A percentile compares a stretch with the other conserved stretches of the same genome.
These are phyloP conservation scores for Xylariaceae sp. DNA, from an alignment of 2,329 filamentous ascomycete species.

Conservation along the genomic window DNA sequence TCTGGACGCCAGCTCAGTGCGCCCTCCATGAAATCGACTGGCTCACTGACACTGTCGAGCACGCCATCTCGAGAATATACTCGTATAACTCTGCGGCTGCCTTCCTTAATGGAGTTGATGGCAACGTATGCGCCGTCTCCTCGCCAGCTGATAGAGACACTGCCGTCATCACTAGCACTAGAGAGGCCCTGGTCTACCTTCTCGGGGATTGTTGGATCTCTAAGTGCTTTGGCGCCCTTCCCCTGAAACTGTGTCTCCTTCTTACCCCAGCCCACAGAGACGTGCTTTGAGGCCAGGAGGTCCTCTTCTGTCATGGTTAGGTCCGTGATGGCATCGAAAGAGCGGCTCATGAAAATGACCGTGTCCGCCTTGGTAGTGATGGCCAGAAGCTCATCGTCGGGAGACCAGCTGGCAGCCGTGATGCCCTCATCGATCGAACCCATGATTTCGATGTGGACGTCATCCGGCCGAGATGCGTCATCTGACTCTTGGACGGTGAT, in stretches of 20 bases:
- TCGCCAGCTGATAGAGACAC: conserved; percentile 78
- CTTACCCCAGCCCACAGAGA: conserved; percentile 97
- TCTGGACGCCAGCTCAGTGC: conserved; percentile 85
- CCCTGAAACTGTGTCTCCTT: conserved; percentile 97
- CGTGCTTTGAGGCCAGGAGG: conserved; percentile 82
- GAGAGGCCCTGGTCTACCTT: conserved; percentile 78
- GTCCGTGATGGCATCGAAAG: conserved; percentile 79
- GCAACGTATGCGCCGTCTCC: conserved; percentile 90
- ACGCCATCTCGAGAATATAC: conserved; percentile 87
- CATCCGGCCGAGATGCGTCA: conserved; percentile 40
- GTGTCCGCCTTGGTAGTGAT: conserved; percentile 76
- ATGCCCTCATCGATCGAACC: conserved; percentile 93
- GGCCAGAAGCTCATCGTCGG: conserved; percentile 85
- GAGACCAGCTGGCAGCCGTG: conserved; percentile 83
- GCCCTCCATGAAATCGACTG: conserved; percentile 84
- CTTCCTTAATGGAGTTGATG: conserved; percentile 70
- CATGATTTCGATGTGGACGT: conserved; percentile 87
- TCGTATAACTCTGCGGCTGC: conserved; percentile 70
- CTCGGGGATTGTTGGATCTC: conserved; percentile 92
- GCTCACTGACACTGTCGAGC: conserved; percentile 90
- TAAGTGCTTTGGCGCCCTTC: conserved; percentile 75
- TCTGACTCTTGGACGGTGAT: conserved; percentile 71
- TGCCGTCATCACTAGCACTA: conserved; percentile 67
- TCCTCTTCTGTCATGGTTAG: conserved; percentile 68
- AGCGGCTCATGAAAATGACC: conserved; percentile 85